Evolutionary conservation across 2,329 filamentous ascomycete species (phyloP), one percentile per base, ranked within the genome.

Genomic region (Xylariaceae sp.): DNA sequence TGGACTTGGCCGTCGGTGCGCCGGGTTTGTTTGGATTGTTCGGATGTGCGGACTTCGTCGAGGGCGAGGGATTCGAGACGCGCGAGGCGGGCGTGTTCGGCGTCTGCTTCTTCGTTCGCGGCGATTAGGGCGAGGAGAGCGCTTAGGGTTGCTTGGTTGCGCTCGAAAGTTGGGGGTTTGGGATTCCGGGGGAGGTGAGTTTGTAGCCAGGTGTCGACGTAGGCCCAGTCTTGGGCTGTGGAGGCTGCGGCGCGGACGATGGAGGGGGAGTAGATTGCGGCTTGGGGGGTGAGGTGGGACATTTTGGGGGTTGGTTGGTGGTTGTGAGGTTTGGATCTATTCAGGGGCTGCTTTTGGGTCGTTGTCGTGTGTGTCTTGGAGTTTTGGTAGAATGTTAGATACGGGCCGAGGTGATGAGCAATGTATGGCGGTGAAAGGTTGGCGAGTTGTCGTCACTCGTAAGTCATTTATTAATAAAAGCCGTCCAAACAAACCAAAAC

Each of bases 151-250:
- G 93, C 89, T 35, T 88, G 81, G 70, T 94, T 97, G 68, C 91
- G 87, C 76, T 97, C 93, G 73, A 96, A 96, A 0, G 80, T 72
- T 51, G 82, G 83, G 35, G 52, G n/a, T 4, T 44, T 52, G 10
- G 5, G 1, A 51, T 13, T 30, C 4, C 13, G 23, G 83, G 82
- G 50, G 61, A 51, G 58, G 69, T 89, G 89, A 60, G 83, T 81
- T 51, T 81, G 79, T 9, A 97, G 84, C 92, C 93, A 97, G 67
- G 80, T 79, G 74, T 95, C 91, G 66, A 97, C 83, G 65, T 89
- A 91, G 57, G 86, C 87, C 93, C 93, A 97, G 75, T 97, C 92
- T 71, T 93, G 92, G 51, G 91, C 89, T 63, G 89, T 86, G 10
- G 89, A 88, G 63, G 89, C 88, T 66, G 90, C 89, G 61, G 89